These are phyloP conservation scores for Lipomyces yarrowii DNA, from an alignment of 1,139 yeast species.

Conservation along the genomic window DNA sequence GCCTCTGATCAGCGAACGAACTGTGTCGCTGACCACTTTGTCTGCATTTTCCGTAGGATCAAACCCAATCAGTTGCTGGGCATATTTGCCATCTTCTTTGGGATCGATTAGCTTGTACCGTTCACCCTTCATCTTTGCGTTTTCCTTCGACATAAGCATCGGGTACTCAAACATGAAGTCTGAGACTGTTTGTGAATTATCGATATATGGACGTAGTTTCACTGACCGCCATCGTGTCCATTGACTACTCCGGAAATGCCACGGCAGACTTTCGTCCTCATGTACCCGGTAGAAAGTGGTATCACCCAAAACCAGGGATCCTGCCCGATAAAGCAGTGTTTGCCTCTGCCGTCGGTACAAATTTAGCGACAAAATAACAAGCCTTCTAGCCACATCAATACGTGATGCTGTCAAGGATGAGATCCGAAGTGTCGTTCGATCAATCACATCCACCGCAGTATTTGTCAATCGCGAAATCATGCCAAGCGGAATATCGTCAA, in stretches of 20 bases:
- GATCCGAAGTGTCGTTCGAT: slow-evolving; percentile 13
- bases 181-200: neutral
- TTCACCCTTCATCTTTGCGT: neutral
- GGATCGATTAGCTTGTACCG: slow-evolving; percentile 9
- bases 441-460: slow-evolving; percentile 17
- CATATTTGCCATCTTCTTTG: slow-evolving; percentile 2
- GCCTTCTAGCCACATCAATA: slow-evolving; percentile 18
- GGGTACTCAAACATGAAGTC: slow-evolving; percentile 13
- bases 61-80: slow-evolving; percentile 13
- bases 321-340: slow-evolving; percentile 6
- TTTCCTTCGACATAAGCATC: slow-evolving; percentile 9
- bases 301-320: slow-evolving; percentile 5
- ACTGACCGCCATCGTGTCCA: slow-evolving; percentile 25
- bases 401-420: slow-evolving; percentile 14
- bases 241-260: slow-evolving; percentile 17
- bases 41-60: neutral
- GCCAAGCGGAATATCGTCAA: slow-evolving; percentile 16
- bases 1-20: slow-evolving; percentile 15
- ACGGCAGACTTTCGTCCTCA: slow-evolving; percentile 16
- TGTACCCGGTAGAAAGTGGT: slow-evolving; percentile 17
- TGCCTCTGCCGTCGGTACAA: slow-evolving; percentile 8
- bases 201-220: neutral
- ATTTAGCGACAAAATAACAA: slow-evolving; percentile 17
- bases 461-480: slow-evolving; percentile 20
- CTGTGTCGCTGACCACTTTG: slow-evolving; percentile 3